These are phyloP conservation scores for Fraxinus quadrangulata DNA, from an alignment of 257 asterid species.

Conservation along the genomic window DNA sequence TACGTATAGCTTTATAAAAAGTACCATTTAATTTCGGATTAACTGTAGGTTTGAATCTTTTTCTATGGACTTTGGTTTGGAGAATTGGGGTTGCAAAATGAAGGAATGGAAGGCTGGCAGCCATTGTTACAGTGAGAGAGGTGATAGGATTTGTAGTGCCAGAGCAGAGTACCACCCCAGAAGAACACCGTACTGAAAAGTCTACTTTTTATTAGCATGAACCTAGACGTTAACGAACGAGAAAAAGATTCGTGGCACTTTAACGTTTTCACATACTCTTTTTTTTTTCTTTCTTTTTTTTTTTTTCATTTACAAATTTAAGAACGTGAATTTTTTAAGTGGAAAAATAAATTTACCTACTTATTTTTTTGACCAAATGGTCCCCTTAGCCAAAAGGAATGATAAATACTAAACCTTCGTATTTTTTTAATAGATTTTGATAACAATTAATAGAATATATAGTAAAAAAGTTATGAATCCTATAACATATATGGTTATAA, in stretches of 20 bases:
- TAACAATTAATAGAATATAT: too few species aligned
- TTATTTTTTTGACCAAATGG: too few species aligned
- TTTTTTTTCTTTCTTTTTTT: too few species aligned
- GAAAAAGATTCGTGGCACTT: slow-evolving; percentile 28
- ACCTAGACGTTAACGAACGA: slow-evolving; percentile 33
- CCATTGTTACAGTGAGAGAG: not conserved
- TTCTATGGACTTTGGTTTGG: not conserved
- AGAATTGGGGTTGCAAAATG: not conserved
- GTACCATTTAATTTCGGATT: not conserved
- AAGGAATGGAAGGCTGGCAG: not conserved
- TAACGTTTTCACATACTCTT: not conserved
- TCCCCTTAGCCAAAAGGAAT: too few species aligned
- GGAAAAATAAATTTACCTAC: too few species aligned
- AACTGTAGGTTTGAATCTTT: not conserved
- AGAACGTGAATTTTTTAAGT: too few species aligned
- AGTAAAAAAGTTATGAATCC: too few species aligned
- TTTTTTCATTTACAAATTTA: too few species aligned
- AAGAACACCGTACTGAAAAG: not conserved
- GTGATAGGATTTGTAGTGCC: not conserved
- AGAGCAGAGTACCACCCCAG: not conserved
- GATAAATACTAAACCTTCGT: too few species aligned
- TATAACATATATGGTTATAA: too few species aligned
- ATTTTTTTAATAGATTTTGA: too few species aligned
- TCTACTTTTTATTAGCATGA: not conserved
- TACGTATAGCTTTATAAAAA: slow-evolving; percentile 13